Percentiles rank a stretch among this genome's conserved stretches.
phyloP scores from a whole-genome alignment of 179 eudicot species.

The Sideroxylon spinosum region DNA sequence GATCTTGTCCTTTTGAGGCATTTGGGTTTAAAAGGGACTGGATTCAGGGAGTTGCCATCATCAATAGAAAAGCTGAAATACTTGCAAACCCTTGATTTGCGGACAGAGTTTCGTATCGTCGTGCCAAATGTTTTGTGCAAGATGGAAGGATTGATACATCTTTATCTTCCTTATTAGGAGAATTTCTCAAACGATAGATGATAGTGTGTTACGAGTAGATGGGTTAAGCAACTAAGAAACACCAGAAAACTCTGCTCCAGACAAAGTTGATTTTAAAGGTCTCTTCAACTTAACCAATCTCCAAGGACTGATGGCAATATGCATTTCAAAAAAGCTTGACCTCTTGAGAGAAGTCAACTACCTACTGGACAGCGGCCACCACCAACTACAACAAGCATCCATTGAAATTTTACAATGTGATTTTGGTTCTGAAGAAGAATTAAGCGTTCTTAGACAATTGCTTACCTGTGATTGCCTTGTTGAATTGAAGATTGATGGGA shows the following conservation, averaged over 20 bases:
- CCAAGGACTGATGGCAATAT: neutral
- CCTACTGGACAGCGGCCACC: neutral
- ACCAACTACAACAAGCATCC: neutral
- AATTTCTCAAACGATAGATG: too few relatives aligned
- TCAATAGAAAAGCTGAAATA: neutral
- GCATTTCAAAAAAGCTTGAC: neutral
- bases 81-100: neutral
- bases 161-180: neutral
- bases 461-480: neutral
- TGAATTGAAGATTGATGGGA: neutral
- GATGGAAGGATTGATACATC: conserved; percentile 9
- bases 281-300: conserved; percentile 14
- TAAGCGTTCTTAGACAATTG: neutral
- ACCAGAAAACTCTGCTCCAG: conserved; percentile 13
- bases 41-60: neutral
- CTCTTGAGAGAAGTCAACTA: neutral
- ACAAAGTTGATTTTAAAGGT: conserved; percentile 7
- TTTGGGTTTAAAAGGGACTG: neutral
- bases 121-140: neutral
- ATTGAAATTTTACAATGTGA: neutral
- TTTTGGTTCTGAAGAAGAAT: neutral
- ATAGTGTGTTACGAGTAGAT: neutral
- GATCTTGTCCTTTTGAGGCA: neutral
- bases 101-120: too few relatives aligned
- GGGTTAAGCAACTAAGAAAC: conserved; percentile 8